These are phyloP conservation scores for Phytophthora agathidicida DNA, from an alignment of 352 stramenopile genomes.

Conservation along the genomic window DNA sequence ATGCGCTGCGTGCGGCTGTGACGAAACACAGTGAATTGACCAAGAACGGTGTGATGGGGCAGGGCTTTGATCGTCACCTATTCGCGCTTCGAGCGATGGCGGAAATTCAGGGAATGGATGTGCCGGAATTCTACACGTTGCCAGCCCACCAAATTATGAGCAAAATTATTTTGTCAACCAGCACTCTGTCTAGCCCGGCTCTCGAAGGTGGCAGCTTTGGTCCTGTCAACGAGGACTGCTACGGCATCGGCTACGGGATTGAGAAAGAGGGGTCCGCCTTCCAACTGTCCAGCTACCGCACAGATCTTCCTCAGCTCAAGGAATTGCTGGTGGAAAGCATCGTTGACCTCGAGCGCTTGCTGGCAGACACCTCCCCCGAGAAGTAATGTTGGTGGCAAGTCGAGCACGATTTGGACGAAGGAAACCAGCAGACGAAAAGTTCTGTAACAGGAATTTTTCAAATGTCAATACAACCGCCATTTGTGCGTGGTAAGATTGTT, in stretches of 20 bases:
- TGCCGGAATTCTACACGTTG: conserved; percentile 82
- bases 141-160: conserved; percentile 81
- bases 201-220: conserved; percentile 91
- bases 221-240: conserved; percentile 89
- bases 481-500: no score
- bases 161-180: conserved; percentile 92
- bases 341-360: conserved; percentile 69
- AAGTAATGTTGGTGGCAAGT: conserved; percentile 16
- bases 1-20: conserved; percentile 69
- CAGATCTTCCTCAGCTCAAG: conserved; percentile 74
- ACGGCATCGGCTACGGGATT: conserved; percentile 91
- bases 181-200: conserved; percentile 83
- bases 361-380: conserved; percentile 47
- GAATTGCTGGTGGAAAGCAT: conserved; percentile 79
- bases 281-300: conserved; percentile 86
- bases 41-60: conserved; percentile 91
- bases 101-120: conserved; percentile 53
- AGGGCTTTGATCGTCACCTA: conserved; percentile 90
- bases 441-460: no score
- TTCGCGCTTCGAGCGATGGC: conserved; percentile 83
- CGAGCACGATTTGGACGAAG: not conserved
- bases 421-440: not conserved
- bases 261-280: conserved; percentile 84
- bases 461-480: not conserved
- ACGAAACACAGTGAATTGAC: conserved; percentile 90